These are phyloP conservation scores for Podaxis sp. DNA, from an alignment of 768 basidiomycete species.

Conservation along the genomic window DNA sequence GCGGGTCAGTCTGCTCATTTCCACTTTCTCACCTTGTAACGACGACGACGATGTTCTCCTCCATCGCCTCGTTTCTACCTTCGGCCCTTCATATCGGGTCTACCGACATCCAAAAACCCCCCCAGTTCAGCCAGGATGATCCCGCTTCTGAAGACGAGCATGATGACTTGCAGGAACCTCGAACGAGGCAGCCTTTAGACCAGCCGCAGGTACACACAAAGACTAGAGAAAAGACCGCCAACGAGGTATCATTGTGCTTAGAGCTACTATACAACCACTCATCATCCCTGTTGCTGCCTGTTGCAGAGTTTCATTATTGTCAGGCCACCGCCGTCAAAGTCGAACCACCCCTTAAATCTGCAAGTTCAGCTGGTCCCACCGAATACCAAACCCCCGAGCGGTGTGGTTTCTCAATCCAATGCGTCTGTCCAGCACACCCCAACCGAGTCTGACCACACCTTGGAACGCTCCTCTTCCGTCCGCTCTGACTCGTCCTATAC, in stretches of 20 bases:
- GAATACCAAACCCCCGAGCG: constrained; percentile 42
- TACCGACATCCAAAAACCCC: constrained; percentile 23
- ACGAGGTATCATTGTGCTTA: constrained; percentile 24
- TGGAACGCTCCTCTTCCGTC: constrained; percentile 55
- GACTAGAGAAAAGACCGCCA: constrained; percentile 24
- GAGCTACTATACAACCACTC: neutral
- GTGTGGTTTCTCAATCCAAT: constrained; percentile 29
- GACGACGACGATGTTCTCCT: constrained; percentile 45
- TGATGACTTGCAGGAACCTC: constrained; percentile 18
- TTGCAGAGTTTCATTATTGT: constrained; percentile 87
- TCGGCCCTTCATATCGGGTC: constrained; percentile 39
- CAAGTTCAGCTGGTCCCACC: constrained; percentile 91
- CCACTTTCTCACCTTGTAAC: constrained; percentile 12
- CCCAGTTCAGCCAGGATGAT: constrained; percentile 23
- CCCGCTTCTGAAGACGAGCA: constrained; percentile 34
- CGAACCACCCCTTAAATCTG: constrained; percentile 86
- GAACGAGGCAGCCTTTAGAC: constrained; percentile 14
- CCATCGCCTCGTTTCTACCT: constrained; percentile 50
- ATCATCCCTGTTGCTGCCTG: constrained; percentile 4
- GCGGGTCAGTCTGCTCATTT: constrained; percentile 2
- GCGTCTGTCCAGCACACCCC: constrained; percentile 14
- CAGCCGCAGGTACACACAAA: constrained; percentile 15
- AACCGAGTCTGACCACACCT: constrained; percentile 24
- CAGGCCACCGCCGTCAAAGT: constrained; percentile 81
- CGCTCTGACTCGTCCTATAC: constrained; percentile 45